A percentile compares a stretch with the other conserved stretches of the same genome.
Evolutionary conservation across 2,329 filamentous ascomycete species (phyloP).

Genomic region (Lasiodiplodia sp.): DNA sequence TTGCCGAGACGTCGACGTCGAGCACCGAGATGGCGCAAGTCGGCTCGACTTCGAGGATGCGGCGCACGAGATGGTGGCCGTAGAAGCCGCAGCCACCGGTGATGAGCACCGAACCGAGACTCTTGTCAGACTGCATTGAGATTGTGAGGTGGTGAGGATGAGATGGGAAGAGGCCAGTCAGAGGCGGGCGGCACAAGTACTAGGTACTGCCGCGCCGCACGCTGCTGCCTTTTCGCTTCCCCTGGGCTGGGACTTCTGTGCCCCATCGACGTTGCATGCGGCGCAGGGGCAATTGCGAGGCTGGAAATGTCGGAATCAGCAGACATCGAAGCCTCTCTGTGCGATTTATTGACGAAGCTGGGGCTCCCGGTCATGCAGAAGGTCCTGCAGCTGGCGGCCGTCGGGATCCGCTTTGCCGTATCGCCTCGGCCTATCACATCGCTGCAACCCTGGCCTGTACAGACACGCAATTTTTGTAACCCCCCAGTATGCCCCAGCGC

Average conservation of each 20-base stretch:
- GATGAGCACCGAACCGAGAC: slow-evolving; percentile 32
- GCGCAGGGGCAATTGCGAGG: background rate
- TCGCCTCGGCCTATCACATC: background rate
- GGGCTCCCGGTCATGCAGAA: background rate
- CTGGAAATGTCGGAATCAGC: background rate
- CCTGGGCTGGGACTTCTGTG: background rate
- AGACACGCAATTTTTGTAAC: background rate
- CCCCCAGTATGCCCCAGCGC: background rate
- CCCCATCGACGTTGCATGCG: background rate
- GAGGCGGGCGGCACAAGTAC: background rate
- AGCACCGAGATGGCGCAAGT: slow-evolving; percentile 30
- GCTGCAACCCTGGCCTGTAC: background rate
- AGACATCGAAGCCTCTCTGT: background rate
- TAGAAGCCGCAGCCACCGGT: slow-evolving; percentile 34
- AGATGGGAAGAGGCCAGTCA: background rate
- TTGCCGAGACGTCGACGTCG: slow-evolving; percentile 31
- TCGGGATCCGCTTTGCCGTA: background rate
- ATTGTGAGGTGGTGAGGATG: background rate
- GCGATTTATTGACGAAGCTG: background rate
- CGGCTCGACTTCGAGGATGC: slow-evolving; percentile 30
- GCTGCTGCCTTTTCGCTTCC: slow-evolving; percentile 1
- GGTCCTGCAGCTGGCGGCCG: background rate
- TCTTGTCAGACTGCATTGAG: slow-evolving; percentile 19
- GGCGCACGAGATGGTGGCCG: slow-evolving; percentile 31
- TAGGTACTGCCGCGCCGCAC: background rate